Conservation (phyloP, 805 yeast species). For the Henningerozyma blattae region DNA sequence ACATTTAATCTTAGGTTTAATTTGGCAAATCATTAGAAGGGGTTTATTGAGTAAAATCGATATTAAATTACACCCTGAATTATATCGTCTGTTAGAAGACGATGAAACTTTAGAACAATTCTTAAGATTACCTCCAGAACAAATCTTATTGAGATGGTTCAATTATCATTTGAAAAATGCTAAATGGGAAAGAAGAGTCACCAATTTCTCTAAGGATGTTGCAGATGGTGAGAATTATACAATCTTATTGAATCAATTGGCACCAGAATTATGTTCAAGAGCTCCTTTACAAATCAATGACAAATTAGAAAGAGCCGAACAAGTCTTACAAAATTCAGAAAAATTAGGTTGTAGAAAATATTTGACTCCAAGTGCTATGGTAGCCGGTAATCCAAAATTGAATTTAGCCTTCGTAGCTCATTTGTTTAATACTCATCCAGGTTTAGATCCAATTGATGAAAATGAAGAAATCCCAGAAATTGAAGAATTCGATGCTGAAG, state of each 20-base stretch:
- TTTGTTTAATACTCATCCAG: conserved; percentile 92
- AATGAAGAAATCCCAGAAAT: conserved; percentile 73
- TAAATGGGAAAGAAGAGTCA: conserved; percentile 73
- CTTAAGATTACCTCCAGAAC: conserved; percentile 93
- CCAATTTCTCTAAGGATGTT: conserved; percentile 79
- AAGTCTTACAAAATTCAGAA: conserved; percentile 77
- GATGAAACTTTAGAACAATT: conserved; percentile 97
- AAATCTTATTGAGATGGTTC: conserved; percentile 93
- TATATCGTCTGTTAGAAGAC: conserved; percentile 86
- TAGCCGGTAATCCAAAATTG: conserved; percentile 92
- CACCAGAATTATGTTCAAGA: conserved; percentile 70
- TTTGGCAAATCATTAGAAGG: conserved; percentile 96
- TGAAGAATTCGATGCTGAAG: conserved; percentile 98
- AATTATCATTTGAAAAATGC: conserved; percentile 93
- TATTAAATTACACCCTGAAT: conserved; percentile 90
- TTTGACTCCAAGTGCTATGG: conserved; percentile 84
- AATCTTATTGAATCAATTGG: conserved; percentile 75
- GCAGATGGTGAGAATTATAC: conserved; percentile 95
- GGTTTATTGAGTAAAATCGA: conserved; percentile 92
- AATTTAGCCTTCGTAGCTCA: conserved; percentile 97
- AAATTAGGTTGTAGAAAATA: conserved; percentile 87
- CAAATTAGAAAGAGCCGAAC: conserved; percentile 72
- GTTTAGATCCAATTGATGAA: conserved; percentile 90
- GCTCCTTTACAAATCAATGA: conserved; percentile 74
- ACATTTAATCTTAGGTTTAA: conserved; percentile 79